phyloP scores from a whole-genome alignment of 805 yeast genomes.

The Priceomyces fermenticarens region DNA sequence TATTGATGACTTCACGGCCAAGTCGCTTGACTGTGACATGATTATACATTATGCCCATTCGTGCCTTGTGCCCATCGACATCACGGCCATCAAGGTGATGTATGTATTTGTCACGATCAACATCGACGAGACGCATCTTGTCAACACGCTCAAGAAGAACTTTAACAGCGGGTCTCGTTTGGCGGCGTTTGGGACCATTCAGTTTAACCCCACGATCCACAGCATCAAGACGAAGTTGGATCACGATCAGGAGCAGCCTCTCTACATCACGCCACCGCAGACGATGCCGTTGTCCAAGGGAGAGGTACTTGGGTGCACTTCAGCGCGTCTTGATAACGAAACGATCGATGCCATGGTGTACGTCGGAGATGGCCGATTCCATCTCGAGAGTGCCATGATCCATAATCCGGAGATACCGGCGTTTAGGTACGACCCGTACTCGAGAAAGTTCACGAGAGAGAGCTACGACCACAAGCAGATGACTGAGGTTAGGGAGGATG shows the following conservation, averaged over 20 bases:
- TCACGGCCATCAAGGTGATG: slow-evolving; percentile 86
- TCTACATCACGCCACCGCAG: slow-evolving; percentile 82
- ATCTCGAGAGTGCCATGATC: slow-evolving; percentile 93
- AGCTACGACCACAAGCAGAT: slow-evolving; percentile 83
- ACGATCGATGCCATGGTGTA: slow-evolving; percentile 80
- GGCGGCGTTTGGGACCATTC: slow-evolving; percentile 93
- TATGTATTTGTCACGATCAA: slow-evolving; percentile 92
- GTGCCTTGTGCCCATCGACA: slow-evolving; percentile 91
- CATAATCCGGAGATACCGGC: slow-evolving; percentile 94
- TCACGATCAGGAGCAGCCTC: slow-evolving; percentile 43
- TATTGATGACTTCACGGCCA: slow-evolving; percentile 93
- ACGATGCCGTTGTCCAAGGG: slow-evolving; percentile 91
- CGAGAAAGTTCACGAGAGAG: slow-evolving; percentile 85
- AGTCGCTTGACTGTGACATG: slow-evolving; percentile 89
- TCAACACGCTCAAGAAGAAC: slow-evolving; percentile 72
- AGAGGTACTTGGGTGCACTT: slow-evolving; percentile 94
- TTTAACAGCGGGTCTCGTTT: slow-evolving; percentile 61
- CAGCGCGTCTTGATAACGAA: slow-evolving; percentile 67
- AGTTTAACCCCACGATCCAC: slow-evolving; percentile 93
- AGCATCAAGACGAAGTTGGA: slow-evolving; percentile 62
- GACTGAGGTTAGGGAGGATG: slow-evolving; percentile 69
- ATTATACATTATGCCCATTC: slow-evolving; percentile 97
- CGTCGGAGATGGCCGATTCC: slow-evolving; percentile 95
- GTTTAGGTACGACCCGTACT: slow-evolving; percentile 91
- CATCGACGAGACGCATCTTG: slow-evolving; percentile 78